Base-by-base conservation (phyloP, 108 stramenopile genomes). In the Skeletonema potamos region DNA sequence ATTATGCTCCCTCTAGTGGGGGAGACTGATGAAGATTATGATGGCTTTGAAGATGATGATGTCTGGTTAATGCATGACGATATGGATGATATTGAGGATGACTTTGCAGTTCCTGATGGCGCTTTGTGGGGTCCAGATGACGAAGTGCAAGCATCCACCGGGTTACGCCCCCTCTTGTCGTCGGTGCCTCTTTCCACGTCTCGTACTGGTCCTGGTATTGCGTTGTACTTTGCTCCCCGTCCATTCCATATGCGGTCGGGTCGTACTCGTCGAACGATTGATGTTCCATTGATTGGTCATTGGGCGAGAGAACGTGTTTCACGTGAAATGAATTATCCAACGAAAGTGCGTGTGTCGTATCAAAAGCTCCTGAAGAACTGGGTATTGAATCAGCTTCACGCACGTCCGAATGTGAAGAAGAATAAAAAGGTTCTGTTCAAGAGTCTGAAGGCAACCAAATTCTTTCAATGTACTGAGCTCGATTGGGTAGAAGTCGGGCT, bases 401-500 rank as follows among this genome's bases (percentile, higher is more conserved):
- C 86, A 59, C 91, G 88, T 60, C 96, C 94, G 13, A 82, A 88
- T 70, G 97, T 95, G 80, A 85, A 90, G 58, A 89, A 95, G 56
- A 89, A 86, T 36, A 97, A 97, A 73, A 93, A 96, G 82, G 89
- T 86, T 56, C 85, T 99, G 8, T 96, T 99, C 85, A 91, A 93
- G 72, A 90, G 92, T 65, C 90, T 99, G 37, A 97, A 98, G 94
- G 91, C 95, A 34, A 99, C 99, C 51, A 99, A 99, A 73, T 99
- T 99, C 92, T 99, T 99, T 80, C 99, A 99, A 74, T 92, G 92
- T 60, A 99, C 99, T 18, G 97, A 98, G 72, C 84, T 99, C 70
- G 99, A 99, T 86, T 99, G 99, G 99, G 98, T 99, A 26, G 99
- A 99, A 73, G 97, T 89, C 41, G 99, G 99, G 3, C 83, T 99